Conservation (phyloP, 495 filamentous ascomycete genomes). For the Hypoxylon subgilvum region DNA sequence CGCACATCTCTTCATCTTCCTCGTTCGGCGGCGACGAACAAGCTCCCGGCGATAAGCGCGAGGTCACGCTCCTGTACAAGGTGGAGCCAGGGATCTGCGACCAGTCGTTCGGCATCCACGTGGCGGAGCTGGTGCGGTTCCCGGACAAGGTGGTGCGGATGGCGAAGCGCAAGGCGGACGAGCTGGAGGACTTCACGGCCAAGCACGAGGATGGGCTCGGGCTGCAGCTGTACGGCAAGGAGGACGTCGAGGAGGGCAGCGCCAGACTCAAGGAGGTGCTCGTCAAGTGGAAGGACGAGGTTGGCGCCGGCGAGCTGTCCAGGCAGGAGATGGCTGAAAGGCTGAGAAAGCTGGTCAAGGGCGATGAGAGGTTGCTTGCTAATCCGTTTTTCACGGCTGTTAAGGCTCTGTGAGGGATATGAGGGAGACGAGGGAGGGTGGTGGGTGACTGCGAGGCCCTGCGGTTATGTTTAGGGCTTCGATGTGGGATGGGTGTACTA, state of each 20-base stretch:
- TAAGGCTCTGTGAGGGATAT: slow-evolving; percentile 66
- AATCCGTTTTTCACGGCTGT: slow-evolving; percentile 94
- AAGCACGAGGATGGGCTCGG: slow-evolving; percentile 65
- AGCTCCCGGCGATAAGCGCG: slow-evolving; percentile 68
- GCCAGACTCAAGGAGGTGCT: slow-evolving; percentile 83
- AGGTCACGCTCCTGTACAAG: slow-evolving; percentile 96
- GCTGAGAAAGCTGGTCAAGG: slow-evolving; percentile 79
- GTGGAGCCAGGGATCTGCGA: slow-evolving; percentile 95
- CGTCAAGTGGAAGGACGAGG: slow-evolving; percentile 84
- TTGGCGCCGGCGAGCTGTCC: slow-evolving; percentile 68
- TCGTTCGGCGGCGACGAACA: slow-evolving; percentile 31
- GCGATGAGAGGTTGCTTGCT: slow-evolving; percentile 70
- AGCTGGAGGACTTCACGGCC: slow-evolving; percentile 93
- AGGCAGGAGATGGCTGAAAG: slow-evolving; percentile 77
- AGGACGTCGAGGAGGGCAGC: slow-evolving; percentile 92
- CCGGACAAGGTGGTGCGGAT: slow-evolving; percentile 97
- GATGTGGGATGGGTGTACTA: slow-evolving; percentile 6
- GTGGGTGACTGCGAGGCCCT: too few species aligned
- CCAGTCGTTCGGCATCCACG: slow-evolving; percentile 97
- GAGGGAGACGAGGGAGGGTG: too few species aligned
- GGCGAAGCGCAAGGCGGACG: slow-evolving; percentile 97
- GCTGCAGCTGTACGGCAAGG: slow-evolving; percentile 66
- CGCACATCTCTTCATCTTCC: slow-evolving; percentile 74
- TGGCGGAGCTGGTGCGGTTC: slow-evolving; percentile 97
- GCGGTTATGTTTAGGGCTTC: too few species aligned